Percentiles rank a stretch among this genome's conserved stretches.
Conservation (phyloP, 352 stramenopile genomes). For the Phytophthora boehmeriae region DNA sequence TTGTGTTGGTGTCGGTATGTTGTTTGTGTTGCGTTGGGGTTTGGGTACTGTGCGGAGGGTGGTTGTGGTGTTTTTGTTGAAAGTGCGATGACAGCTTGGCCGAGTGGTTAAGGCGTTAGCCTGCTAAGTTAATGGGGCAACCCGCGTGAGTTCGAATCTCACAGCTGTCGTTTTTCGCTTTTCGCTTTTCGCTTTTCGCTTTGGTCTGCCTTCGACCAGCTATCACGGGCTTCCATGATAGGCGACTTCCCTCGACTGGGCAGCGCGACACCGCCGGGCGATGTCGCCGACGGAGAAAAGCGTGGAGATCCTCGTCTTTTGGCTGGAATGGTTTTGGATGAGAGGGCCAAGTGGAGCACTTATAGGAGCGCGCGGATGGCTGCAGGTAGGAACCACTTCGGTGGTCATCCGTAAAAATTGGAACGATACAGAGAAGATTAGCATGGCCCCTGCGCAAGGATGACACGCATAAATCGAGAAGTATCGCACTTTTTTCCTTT, state of each 20-base stretch:
- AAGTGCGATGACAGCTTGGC: conserved; percentile 17
- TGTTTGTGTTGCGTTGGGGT: not conserved
- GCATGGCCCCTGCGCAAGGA: conserved; percentile 35
- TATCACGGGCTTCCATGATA: not conserved
- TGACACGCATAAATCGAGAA: conserved; percentile 32
- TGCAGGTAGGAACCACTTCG: conserved; percentile 35
- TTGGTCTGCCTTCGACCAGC: not conserved
- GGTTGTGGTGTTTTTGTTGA: conserved; percentile 1
- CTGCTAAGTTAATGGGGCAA: conserved; percentile 30
- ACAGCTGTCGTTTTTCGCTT: conserved; percentile 22
- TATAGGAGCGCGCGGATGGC: not conserved
- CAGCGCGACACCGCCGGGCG: too few species aligned
- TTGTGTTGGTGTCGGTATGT: not conserved
- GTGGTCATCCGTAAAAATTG: conserved; percentile 56
- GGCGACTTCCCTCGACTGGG: too few species aligned
- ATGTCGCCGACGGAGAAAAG: not conserved
- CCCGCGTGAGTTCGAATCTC: conserved; percentile 27
- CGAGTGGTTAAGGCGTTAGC: conserved; percentile 29
- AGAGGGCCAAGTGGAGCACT: not conserved
- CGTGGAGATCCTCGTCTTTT: not conserved
- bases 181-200: not conserved
- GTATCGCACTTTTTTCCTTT: conserved; percentile 15
- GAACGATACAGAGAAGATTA: conserved; percentile 44
- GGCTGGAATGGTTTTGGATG: not conserved
- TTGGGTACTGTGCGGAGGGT: not conserved